Evolutionary conservation across 2,329 filamentous ascomycete species (phyloP).

Genomic region (Aspergillus persii): DNA sequence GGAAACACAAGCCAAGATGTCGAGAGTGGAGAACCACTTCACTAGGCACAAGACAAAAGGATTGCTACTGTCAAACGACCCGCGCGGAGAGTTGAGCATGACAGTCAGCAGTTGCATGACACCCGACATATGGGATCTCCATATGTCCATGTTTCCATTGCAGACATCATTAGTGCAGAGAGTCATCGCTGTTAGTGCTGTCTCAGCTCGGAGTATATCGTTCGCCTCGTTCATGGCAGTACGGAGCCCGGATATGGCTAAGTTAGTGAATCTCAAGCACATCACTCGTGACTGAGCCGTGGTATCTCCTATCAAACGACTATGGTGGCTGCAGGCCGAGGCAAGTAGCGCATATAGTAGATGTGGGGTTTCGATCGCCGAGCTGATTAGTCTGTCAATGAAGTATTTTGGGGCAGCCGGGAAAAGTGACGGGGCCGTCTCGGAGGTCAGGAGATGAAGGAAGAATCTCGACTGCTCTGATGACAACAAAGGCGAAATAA

Average conservation of each 20-base stretch:
- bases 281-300: constrained; percentile 12
- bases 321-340: constrained; percentile 28
- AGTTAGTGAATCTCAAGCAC: constrained; percentile 27
- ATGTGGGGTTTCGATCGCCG: constrained; percentile 25
- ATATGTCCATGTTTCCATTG: constrained; percentile 29
- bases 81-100: constrained; percentile 16
- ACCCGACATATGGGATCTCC: constrained; percentile 26
- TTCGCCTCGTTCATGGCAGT: constrained; percentile 14
- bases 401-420: constrained; percentile 26
- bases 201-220: constrained; percentile 20
- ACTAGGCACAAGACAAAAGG: constrained; percentile 22
- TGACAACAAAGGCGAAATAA: constrained; percentile 18
- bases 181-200: constrained; percentile 28
- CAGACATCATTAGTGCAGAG: constrained; percentile 36
- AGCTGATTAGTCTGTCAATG: constrained; percentile 22
- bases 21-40: constrained; percentile 32
- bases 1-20: constrained; percentile 27
- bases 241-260: constrained; percentile 25
- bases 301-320: constrained; percentile 22
- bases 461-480: constrained; percentile 23
- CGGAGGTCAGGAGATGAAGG: constrained; percentile 25
- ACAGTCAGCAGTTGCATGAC: constrained; percentile 22
- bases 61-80: constrained; percentile 6
- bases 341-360: constrained; percentile 29
- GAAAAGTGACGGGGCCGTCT: constrained; percentile 28